These are phyloP conservation scores for Lactifluus piperatus DNA, from an alignment of 768 basidiomycete genomes.

Conservation along the genomic window DNA sequence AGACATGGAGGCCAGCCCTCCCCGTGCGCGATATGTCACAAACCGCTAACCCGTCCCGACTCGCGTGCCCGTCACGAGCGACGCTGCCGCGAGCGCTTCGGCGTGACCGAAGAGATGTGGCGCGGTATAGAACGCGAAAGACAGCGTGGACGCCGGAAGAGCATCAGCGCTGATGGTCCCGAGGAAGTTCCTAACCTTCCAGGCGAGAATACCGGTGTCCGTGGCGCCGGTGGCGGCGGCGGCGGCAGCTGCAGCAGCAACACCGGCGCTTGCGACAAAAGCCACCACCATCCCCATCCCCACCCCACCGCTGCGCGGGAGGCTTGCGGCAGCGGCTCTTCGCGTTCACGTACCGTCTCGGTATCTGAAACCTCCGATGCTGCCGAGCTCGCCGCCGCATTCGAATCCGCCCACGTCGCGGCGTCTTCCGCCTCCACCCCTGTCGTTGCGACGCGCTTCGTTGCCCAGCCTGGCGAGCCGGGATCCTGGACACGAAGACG, in stretches of 20 bases:
- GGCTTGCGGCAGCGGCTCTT: neutral
- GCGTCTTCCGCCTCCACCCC: neutral
- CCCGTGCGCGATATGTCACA: slow-evolving; percentile 16
- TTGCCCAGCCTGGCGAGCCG: neutral
- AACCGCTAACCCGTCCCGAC: slow-evolving; percentile 13
- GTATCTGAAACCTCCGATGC: slow-evolving; percentile 7
- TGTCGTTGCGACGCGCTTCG: neutral
- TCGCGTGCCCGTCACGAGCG: slow-evolving; percentile 17
- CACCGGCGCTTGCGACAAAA: no score
- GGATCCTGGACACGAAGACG: slow-evolving; percentile 6
- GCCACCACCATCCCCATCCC: no score
- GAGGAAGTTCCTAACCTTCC: neutral
- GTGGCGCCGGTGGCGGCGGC: neutral
- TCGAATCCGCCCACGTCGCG: neutral
- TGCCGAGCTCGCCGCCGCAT: neutral
- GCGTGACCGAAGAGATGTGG: slow-evolving; percentile 19
- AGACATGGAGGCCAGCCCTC: slow-evolving; percentile 14
- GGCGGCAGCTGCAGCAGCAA: no score
- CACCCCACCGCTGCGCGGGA: neutral
- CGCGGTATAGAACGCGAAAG: slow-evolving; percentile 12
- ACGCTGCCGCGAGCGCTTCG: slow-evolving; percentile 18
- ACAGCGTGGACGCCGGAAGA: slow-evolving; percentile 14
- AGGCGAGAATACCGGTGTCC: neutral
- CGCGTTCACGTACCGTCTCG: slow-evolving; percentile 11
- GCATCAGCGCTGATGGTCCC: slow-evolving; percentile 7